phyloP scores from a whole-genome alignment of 2,329 filamentous ascomycete species.

The Colletotrichum endophyticum region DNA sequence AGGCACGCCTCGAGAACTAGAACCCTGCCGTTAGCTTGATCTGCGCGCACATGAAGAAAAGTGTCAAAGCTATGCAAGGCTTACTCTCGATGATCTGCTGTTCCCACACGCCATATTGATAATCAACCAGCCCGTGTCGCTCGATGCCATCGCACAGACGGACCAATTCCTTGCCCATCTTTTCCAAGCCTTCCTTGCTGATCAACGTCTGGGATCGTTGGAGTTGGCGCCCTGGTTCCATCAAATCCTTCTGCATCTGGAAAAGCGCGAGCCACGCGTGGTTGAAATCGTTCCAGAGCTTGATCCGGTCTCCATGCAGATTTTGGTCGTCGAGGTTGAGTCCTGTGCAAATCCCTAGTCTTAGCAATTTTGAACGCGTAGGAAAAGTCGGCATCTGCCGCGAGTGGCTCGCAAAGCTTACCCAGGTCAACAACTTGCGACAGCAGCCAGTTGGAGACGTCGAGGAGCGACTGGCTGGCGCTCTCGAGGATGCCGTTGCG shows the following conservation, averaged over 20 bases:
- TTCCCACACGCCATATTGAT: constrained; percentile 96
- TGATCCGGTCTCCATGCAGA: constrained; percentile 76
- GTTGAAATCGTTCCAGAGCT: constrained; percentile 94
- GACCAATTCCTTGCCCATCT: constrained; percentile 83
- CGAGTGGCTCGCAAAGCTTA: constrained; percentile 36
- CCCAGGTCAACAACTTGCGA: constrained; percentile 60
- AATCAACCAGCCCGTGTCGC: constrained; percentile 92
- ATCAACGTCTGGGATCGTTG: constrained; percentile 69
- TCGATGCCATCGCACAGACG: constrained; percentile 86
- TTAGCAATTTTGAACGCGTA: neutral
- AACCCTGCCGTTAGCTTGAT: neutral
- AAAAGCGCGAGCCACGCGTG: constrained; percentile 85
- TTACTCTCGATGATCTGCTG: constrained; percentile 86
- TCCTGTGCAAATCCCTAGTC: constrained; percentile 54
- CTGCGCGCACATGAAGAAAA: neutral
- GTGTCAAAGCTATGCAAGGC: constrained; percentile 35
- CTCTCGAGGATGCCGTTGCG: constrained; percentile 54
- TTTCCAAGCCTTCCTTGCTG: constrained; percentile 70
- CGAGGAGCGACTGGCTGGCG: constrained; percentile 57
- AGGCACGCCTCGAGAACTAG: constrained; percentile 43
- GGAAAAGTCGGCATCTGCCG: neutral
- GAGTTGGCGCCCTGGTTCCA: constrained; percentile 62
- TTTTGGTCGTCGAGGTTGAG: constrained; percentile 83
- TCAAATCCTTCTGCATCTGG: constrained; percentile 82
- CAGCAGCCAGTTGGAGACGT: constrained; percentile 61